phyloP scores from a whole-genome alignment of 2,329 filamentous ascomycete genomes.

The Didymella segeticola region DNA sequence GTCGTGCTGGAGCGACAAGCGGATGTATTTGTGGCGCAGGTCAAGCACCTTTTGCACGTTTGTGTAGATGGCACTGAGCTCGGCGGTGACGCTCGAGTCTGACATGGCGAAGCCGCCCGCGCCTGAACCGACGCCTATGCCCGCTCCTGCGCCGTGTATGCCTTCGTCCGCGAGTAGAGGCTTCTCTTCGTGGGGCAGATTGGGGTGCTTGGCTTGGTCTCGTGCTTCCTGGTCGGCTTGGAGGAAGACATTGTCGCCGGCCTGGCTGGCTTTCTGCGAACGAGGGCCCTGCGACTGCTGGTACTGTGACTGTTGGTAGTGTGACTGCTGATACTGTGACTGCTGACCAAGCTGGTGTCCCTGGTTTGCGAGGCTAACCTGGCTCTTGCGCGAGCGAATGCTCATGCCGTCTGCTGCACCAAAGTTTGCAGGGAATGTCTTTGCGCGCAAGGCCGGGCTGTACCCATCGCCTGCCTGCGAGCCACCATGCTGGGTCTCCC shows the following conservation, averaged over 20 bases:
- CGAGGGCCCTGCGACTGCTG: conserved; percentile 31
- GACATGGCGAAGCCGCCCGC: conserved; percentile 70
- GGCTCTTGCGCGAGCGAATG: conserved; percentile 52
- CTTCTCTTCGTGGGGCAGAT: conserved; percentile 63
- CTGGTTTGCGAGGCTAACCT: conserved; percentile 38
- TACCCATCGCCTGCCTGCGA: conserved; percentile 48
- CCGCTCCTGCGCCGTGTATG: conserved; percentile 64
- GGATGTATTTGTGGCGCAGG: conserved; percentile 85
- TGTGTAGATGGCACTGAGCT: conserved; percentile 84
- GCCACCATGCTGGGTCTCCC: conserved; percentile 60
- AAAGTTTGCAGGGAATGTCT: conserved; percentile 53
- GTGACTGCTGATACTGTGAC: conserved; percentile 25
- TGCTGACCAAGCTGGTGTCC: conserved; percentile 38
- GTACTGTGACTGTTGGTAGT: conserved; percentile 39
- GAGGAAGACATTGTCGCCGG: conserved; percentile 45
- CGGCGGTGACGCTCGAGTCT: conserved; percentile 81
- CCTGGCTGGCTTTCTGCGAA: conserved; percentile 25
- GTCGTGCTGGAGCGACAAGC: conserved; percentile 79
- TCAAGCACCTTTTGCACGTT: conserved; percentile 92
- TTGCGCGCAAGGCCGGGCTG: conserved; percentile 53
- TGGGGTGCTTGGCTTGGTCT: conserved; percentile 59
- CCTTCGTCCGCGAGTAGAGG: conserved; percentile 62
- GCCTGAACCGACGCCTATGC: conserved; percentile 67
- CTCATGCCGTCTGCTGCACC: conserved; percentile 48
- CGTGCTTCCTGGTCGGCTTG: conserved; percentile 57